A percentile compares a stretch with the other conserved stretches of the same genome.
These are phyloP conservation scores for Erythrophleum fordii DNA, from an alignment of 306 rosid genomes.

Conservation along the genomic window DNA sequence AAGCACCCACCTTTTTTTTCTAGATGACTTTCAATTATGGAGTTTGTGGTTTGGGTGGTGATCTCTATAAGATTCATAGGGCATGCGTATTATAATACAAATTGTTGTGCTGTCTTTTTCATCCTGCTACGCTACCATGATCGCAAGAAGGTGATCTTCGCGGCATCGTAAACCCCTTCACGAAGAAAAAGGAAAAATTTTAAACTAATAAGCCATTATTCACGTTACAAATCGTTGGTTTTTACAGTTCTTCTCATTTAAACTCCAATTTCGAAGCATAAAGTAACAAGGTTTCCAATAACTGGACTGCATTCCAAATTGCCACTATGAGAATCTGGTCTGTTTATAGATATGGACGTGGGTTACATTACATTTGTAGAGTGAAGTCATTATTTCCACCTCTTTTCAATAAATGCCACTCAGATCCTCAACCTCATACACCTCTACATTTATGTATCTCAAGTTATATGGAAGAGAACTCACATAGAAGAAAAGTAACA, in stretches of 20 bases:
- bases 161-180: neutral
- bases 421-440: neutral
- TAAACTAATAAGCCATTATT: neutral
- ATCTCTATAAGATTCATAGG: constrained; percentile 20
- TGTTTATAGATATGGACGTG: neutral
- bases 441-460: neutral
- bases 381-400: neutral
- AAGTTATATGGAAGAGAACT: neutral
- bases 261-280: neutral
- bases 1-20: constrained; percentile 28
- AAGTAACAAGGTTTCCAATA: neutral
- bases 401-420: neutral
- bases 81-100: constrained; percentile 40
- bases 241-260: neutral
- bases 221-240: neutral
- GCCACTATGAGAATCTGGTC: neutral
- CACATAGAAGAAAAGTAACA: neutral
- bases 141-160: neutral
- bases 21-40: constrained; percentile 36
- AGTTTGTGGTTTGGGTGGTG: constrained; percentile 34
- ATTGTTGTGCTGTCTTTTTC: constrained; percentile 52
- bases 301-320: neutral
- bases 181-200: neutral
- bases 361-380: neutral
- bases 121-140: constrained; percentile 42